Percentiles rank a stretch among this genome's conserved stretches.
Evolutionary conservation across 2,329 filamentous ascomycete genomes (phyloP).

Genomic region (Aspergillus aculeatinus): DNA sequence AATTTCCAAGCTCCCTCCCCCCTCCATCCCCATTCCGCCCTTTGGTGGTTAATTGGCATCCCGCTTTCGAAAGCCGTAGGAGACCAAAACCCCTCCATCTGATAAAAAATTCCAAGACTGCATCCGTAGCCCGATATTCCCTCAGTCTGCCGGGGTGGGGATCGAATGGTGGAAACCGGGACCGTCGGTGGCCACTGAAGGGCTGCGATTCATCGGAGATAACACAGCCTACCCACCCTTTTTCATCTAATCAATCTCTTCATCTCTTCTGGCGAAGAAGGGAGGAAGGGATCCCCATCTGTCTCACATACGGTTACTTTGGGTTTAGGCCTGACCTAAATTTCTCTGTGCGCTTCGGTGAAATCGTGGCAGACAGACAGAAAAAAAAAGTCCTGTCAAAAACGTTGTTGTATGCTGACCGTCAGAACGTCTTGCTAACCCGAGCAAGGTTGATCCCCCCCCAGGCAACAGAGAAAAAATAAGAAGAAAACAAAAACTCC

Average conservation of each 20-base stretch:
- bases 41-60: neutral
- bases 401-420: neutral
- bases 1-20: neutral
- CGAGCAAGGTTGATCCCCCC: neutral
- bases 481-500: too few species aligned
- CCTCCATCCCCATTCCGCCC: neutral
- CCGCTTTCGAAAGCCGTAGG: neutral
- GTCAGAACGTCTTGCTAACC: neutral
- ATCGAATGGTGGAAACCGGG: constrained; percentile 10
- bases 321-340: neutral
- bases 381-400: neutral
- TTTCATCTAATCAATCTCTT: constrained; percentile 28
- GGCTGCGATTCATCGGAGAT: constrained; percentile 17
- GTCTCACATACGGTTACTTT: neutral
- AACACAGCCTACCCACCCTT: constrained; percentile 21
- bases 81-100: neutral
- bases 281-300: neutral
- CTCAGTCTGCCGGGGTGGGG: neutral
- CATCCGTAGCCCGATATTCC: constrained; percentile 6
- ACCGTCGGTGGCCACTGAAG: constrained; percentile 9
- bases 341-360: neutral
- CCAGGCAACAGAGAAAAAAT: neutral
- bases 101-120: neutral
- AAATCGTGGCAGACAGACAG: neutral
- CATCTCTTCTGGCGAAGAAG: constrained; percentile 11